Base-by-base conservation (phyloP, 768 basidiomycete species). In the Termitomyces sp. region DNA sequence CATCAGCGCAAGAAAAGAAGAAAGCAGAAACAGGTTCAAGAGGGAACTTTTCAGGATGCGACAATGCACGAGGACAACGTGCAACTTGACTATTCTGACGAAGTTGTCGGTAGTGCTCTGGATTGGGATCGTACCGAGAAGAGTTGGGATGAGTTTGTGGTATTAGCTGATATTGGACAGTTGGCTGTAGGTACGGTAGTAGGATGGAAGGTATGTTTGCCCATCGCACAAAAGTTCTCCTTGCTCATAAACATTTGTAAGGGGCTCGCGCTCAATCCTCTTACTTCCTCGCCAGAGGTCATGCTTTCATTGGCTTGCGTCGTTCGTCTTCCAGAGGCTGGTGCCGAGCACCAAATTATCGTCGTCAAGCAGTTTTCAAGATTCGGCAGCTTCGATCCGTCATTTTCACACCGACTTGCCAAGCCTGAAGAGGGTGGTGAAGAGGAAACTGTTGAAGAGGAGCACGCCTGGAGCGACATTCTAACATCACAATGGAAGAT, bases 251-350 rank as follows among this genome's bases (percentile, higher is more conserved):
- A 14, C 16, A 21, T 48, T 14, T 45, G n/a, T 34, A 61, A 89
- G 87, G 78, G 68, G 5, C 76, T 89, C 2, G 82, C 74, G 0
- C 76, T 89, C 49, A 80, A 86, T 60, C 81, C 81, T 0, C 64
- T 63, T 5, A 87, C 85, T 3, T 78, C 76, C 51, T 79, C 84
- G 5, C 88, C 88, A 0, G 88, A 86, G 59, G 66, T 78, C 12
- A 62, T 87, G 55, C 63, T 86, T 19, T 73, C 70, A n/a, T 58
- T 83, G 2, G 83, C 72, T 0, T 68, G 67, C 0, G 70, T 88
- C 34, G 45, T 69, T 21, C 57, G 62, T 49, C 48, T 66, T 14
- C 43, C 56, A 23, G 58, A 50, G 3, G 49, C 57, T 1, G 16
- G 11, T 23, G 25, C 56, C 12, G 60, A 58, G 27, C 48, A 52